Evolutionary conservation across 2,329 filamentous ascomycete species (phyloP).

Genomic region (Teratosphaeria viscida): DNA sequence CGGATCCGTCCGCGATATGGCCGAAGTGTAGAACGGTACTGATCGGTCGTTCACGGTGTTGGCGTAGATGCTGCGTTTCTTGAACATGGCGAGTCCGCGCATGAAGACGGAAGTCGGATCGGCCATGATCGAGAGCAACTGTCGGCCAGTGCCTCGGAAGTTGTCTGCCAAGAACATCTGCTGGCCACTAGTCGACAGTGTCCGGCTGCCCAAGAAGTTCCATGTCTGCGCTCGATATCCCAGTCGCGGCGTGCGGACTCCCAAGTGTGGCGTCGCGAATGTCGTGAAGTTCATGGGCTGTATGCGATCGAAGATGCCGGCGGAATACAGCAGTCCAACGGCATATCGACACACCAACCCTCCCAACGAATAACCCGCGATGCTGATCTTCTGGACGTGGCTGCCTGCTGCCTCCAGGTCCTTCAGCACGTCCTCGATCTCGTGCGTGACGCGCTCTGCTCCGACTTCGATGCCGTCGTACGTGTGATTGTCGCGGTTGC

Average conservation of each 20-base stretch:
- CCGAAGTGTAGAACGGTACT: constrained; percentile 73
- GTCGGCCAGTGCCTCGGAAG: constrained; percentile 73
- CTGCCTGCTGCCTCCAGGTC: background rate
- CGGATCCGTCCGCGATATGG: constrained; percentile 66
- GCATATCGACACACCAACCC: constrained; percentile 80
- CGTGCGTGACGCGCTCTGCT: constrained; percentile 53
- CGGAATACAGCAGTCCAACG: constrained; percentile 70
- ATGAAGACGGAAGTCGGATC: constrained; percentile 82
- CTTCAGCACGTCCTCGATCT: constrained; percentile 59
- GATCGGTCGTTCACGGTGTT: constrained; percentile 82
- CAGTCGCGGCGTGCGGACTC: constrained; percentile 34
- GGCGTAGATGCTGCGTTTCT: constrained; percentile 65
- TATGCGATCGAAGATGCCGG: constrained; percentile 67
- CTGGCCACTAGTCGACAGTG: constrained; percentile 69
- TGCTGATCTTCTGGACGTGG: constrained; percentile 54
- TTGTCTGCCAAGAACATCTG: constrained; percentile 81
- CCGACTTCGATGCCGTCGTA: constrained; percentile 60
- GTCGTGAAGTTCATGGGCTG: constrained; percentile 88
- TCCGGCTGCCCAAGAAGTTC: constrained; percentile 76
- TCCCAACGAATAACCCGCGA: constrained; percentile 83
- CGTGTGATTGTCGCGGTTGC: constrained; percentile 60
- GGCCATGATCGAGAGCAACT: constrained; percentile 69
- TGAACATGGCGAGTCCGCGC: constrained; percentile 63
- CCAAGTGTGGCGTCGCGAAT: constrained; percentile 70
- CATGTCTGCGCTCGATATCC: constrained; percentile 36